Conservation (phyloP, 2,329 filamentous ascomycete genomes). For the Albophoma yamanashiensis region DNA sequence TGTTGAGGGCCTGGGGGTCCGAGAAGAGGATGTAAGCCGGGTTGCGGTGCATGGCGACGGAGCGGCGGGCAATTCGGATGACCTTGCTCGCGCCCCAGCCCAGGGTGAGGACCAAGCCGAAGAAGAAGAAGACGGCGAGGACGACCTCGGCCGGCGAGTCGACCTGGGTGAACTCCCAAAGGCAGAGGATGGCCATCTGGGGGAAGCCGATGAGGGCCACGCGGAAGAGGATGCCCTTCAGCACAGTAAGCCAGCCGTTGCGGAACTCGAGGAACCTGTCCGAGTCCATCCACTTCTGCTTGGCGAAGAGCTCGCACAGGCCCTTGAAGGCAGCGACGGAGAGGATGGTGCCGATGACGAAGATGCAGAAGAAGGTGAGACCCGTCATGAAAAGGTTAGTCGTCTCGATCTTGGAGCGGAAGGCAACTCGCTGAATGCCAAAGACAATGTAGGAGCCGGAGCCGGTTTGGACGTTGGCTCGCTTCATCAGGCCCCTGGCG, state of each 20-base stretch:
- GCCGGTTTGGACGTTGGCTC: constrained; percentile 40
- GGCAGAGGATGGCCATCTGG: constrained; percentile 78
- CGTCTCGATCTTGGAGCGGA: constrained; percentile 62
- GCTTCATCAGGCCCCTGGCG: constrained; percentile 37
- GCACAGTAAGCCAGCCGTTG: constrained; percentile 83
- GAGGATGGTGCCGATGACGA: constrained; percentile 64
- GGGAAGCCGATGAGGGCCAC: constrained; percentile 85
- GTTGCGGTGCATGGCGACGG: constrained; percentile 86
- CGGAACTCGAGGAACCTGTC: constrained; percentile 91
- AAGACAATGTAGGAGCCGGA: constrained; percentile 54
- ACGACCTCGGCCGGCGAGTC: constrained; percentile 83
- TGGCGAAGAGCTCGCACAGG: constrained; percentile 64
- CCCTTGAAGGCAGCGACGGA: constrained; percentile 72
- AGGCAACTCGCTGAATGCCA: constrained; percentile 84
- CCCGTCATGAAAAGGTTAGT: constrained; percentile 94
- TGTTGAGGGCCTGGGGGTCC: constrained; percentile 86
- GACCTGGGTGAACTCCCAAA: constrained; percentile 83
- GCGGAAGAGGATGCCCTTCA: constrained; percentile 90
- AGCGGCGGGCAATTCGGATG: constrained; percentile 77
- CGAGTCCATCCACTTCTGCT: constrained; percentile 65
- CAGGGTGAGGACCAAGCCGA: constrained; percentile 68
- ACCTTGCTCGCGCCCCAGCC: constrained; percentile 86
- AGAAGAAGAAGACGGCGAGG: constrained; percentile 78
- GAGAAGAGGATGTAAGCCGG: constrained; percentile 96
- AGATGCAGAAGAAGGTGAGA: constrained; percentile 77